A percentile compares a stretch with the other conserved stretches of the same genome.
Evolutionary conservation across 1,284 basidiomycete genomes (phyloP).

Genomic region (Malassezia slooffiae): DNA sequence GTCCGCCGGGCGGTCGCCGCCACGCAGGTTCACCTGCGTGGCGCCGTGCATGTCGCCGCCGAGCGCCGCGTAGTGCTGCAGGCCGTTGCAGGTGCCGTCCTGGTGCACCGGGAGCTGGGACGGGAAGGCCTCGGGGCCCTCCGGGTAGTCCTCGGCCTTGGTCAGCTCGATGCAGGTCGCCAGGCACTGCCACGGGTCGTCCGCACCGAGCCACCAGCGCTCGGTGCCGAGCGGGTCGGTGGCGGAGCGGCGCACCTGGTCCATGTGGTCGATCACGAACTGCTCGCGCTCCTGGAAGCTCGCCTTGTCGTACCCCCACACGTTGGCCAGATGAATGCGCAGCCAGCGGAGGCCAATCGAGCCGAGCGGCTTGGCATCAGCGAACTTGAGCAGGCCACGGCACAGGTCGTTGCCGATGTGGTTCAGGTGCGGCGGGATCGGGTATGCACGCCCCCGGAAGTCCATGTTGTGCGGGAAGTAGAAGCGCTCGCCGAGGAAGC

Average conservation of each 20-base stretch:
- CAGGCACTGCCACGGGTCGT: constrained; percentile 96
- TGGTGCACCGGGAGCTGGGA: constrained; percentile 86
- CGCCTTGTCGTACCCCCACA: constrained; percentile 90
- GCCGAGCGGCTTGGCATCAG: constrained; percentile 67
- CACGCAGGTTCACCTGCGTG: constrained; percentile 79
- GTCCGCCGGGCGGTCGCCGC: constrained; percentile 77
- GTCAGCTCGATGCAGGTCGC: constrained; percentile 79
- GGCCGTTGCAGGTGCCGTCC: constrained; percentile 95
- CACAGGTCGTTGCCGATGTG: constrained; percentile 93
- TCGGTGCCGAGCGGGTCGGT: constrained; percentile 50
- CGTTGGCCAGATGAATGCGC: constrained; percentile 83
- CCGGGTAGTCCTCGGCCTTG: constrained; percentile 55
- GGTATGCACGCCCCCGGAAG: constrained; percentile 94
- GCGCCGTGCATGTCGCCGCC: constrained; percentile 86
- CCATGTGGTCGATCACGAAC: constrained; percentile 64
- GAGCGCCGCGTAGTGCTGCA: constrained; percentile 96
- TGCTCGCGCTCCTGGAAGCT: constrained; percentile 78
- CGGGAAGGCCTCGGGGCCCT: constrained; percentile 61
- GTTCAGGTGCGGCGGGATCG: constrained; percentile 86
- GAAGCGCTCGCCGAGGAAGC: constrained; percentile 74
- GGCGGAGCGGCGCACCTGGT: constrained; percentile 72
- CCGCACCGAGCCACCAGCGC: constrained; percentile 64
- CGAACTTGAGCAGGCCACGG: constrained; percentile 78
- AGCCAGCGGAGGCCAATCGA: constrained; percentile 70
- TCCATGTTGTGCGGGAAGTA: constrained; percentile 96